These are phyloP conservation scores for Nematodospora valgi DNA, from an alignment of 805 yeast species.

Conservation along the genomic window DNA sequence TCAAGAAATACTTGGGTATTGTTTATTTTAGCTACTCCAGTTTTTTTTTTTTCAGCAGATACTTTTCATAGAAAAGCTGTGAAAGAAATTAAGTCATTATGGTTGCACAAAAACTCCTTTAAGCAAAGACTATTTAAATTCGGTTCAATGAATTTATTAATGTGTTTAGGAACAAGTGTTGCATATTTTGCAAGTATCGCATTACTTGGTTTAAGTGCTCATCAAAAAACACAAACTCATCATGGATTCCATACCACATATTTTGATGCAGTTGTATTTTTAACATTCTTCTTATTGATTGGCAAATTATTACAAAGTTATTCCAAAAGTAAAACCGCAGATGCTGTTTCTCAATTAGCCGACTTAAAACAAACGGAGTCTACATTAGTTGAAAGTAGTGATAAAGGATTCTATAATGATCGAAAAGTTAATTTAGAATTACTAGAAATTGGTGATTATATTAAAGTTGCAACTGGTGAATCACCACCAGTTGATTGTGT, in stretches of 20 bases:
- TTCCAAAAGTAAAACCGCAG: constrained; percentile 65
- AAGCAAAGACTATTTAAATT: constrained; percentile 56
- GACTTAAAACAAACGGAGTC: constrained; percentile 50
- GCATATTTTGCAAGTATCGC: constrained; percentile 69
- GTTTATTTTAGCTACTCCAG: constrained; percentile 64
- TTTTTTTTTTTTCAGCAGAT: constrained; percentile 71
- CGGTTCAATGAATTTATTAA: constrained; percentile 75
- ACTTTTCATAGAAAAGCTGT: constrained; percentile 67
- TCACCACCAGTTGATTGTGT: constrained; percentile 61
- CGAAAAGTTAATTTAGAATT: constrained; percentile 36
- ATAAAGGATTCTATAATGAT: constrained; percentile 21
- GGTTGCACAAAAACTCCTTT: constrained; percentile 56
- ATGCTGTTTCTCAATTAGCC: constrained; percentile 55
- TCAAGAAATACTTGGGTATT: constrained; percentile 64
- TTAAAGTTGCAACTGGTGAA: constrained; percentile 50
- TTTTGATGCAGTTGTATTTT: constrained; percentile 76
- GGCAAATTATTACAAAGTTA: constrained; percentile 68
- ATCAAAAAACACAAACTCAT: constrained; percentile 15
- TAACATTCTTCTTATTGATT: constrained; percentile 66
- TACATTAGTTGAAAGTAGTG: constrained; percentile 28
- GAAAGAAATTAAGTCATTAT: constrained; percentile 54
- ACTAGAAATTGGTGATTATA: constrained; percentile 51
- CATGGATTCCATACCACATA: constrained; percentile 59
- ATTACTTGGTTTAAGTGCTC: constrained; percentile 46
- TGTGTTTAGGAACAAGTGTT: constrained; percentile 70